These are phyloP conservation scores for Rhexocercosporidium sp. DNA, from an alignment of 2,329 filamentous ascomycete species.

Conservation along the genomic window DNA sequence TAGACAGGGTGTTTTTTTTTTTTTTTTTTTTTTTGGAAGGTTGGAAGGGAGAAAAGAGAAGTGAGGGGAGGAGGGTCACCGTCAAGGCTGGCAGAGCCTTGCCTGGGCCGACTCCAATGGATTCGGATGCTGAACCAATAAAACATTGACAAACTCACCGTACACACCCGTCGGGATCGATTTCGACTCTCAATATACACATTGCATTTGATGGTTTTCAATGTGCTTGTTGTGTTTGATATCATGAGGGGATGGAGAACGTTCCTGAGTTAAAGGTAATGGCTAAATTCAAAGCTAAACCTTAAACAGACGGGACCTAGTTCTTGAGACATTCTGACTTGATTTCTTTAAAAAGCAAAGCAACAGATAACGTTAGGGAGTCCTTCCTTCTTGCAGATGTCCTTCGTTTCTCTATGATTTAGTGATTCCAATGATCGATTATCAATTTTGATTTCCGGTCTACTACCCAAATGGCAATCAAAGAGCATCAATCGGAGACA, in stretches of 20 bases:
- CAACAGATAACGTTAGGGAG: no score
- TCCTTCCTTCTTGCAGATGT: no score
- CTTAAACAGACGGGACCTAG: background rate
- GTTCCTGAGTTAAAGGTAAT: background rate
- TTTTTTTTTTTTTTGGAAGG: background rate
- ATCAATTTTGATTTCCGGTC: no score
- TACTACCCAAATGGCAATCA: no score
- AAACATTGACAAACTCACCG: background rate
- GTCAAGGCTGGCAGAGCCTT: background rate
- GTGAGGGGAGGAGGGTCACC: background rate
- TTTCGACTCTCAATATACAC: background rate
- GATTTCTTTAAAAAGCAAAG: no score
- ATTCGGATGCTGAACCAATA: background rate
- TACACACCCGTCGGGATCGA: background rate
- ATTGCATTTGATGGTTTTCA: no score
- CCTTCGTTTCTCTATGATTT: no score
- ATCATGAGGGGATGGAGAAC: background rate
- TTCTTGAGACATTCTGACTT: no score
- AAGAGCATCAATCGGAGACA: no score
- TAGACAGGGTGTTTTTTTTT: no score
- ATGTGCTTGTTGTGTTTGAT: no score
- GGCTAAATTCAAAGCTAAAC: background rate
- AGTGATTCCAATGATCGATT: no score
- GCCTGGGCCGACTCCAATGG: background rate
- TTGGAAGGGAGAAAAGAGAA: background rate